Evolutionary conservation across 1,139 yeast genomes (phyloP).

Genomic region (Geotrichum candidum): DNA sequence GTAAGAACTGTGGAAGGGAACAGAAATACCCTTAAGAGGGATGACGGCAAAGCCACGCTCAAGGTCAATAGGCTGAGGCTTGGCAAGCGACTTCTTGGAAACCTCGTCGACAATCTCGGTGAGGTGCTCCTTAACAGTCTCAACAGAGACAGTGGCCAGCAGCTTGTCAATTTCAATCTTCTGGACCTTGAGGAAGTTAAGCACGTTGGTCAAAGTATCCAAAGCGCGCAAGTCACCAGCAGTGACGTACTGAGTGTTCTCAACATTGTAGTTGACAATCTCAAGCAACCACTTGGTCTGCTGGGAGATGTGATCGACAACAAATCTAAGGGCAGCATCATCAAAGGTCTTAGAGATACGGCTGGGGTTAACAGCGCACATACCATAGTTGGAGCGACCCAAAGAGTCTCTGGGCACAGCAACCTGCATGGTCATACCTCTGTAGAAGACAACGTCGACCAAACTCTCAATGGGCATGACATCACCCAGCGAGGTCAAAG

Average conservation of each 20-base stretch:
- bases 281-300: slow-evolving; percentile 92
- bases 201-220: slow-evolving; percentile 86
- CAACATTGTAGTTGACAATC: slow-evolving; percentile 97
- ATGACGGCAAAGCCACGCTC: slow-evolving; percentile 98
- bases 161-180: slow-evolving; percentile 89
- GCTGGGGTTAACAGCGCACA: slow-evolving; percentile 97
- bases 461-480: slow-evolving; percentile 98
- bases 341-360: slow-evolving; percentile 83
- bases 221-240: slow-evolving; percentile 97
- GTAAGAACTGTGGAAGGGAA: slow-evolving; percentile 98
- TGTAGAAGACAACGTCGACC: slow-evolving; percentile 96
- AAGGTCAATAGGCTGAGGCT: slow-evolving; percentile 93
- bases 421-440: slow-evolving; percentile 99
- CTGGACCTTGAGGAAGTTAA: slow-evolving; percentile 87
- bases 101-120: slow-evolving; percentile 83
- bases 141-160: slow-evolving; percentile 74
- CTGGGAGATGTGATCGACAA: slow-evolving; percentile 78
- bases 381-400: slow-evolving; percentile 98
- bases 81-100: slow-evolving; percentile 68
- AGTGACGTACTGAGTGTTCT: slow-evolving; percentile 95
- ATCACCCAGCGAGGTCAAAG: slow-evolving; percentile 92
- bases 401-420: slow-evolving; percentile 94
- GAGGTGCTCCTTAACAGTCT: slow-evolving; percentile 81
- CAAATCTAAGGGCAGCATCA: slow-evolving; percentile 91
- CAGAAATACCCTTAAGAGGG: slow-evolving; percentile 96